These are phyloP conservation scores for Penicillium sp. DNA, from an alignment of 2,329 filamentous ascomycete species.

Conservation along the genomic window DNA sequence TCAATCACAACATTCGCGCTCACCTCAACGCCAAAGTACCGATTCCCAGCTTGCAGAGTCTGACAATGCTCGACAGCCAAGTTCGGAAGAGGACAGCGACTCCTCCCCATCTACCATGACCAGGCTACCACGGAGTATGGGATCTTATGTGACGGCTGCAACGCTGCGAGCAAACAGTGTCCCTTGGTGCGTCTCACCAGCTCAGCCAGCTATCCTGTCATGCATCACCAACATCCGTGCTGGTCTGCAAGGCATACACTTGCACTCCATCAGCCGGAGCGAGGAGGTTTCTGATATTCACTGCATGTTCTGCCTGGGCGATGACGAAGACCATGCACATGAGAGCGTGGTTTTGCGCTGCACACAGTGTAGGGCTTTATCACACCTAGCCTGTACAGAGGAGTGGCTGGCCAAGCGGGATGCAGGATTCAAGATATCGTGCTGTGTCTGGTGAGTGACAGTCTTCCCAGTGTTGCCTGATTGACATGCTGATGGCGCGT, in stretches of 20 bases:
- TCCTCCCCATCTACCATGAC: not conserved
- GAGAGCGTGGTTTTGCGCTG: not conserved
- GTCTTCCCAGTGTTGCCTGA: not conserved
- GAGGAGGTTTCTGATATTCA: not conserved
- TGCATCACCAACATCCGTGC: not conserved
- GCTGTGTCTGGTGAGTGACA: not conserved
- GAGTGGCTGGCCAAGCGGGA: not conserved
- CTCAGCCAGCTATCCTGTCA: not conserved
- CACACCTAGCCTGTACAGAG: not conserved
- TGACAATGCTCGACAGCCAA: not conserved
- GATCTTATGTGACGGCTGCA: not conserved
- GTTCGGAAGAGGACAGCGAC: not conserved
- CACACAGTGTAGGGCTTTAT: not conserved
- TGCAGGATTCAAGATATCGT: not conserved
- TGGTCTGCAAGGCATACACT: not conserved
- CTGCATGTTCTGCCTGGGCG: not conserved
- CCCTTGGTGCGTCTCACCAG: not conserved
- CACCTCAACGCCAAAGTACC: not conserved
- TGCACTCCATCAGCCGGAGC: not conserved
- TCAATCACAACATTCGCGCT: not conserved
- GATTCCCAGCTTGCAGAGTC: not conserved
- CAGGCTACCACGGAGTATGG: not conserved
- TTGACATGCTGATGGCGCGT: not conserved
- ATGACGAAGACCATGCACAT: not conserved
- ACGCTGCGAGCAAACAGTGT: not conserved